A percentile compares a stretch with the other conserved stretches of the same genome.
These are phyloP conservation scores for Penicillium sp. DNA, from an alignment of 2,329 filamentous ascomycete genomes.

Conservation along the genomic window DNA sequence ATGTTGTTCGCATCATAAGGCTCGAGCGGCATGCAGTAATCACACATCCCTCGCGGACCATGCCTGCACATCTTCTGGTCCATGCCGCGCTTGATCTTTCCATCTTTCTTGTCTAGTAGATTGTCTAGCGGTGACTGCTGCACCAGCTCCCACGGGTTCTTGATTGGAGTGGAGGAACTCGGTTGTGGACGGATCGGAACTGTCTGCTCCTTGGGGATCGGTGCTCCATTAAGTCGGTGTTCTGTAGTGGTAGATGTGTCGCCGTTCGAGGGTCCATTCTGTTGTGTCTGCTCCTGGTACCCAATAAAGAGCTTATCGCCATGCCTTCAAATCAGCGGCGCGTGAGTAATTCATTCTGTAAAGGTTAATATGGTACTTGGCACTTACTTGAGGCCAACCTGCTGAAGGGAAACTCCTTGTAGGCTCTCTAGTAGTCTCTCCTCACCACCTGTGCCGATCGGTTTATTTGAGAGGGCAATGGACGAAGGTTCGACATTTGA, in stretches of 20 bases:
- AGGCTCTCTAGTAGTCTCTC: slow-evolving; percentile 52
- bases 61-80: slow-evolving; percentile 91
- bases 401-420: slow-evolving; percentile 53
- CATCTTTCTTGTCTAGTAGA: slow-evolving; percentile 77
- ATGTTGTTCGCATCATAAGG: slow-evolving; percentile 89
- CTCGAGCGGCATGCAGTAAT: slow-evolving; percentile 96
- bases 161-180: slow-evolving; percentile 60
- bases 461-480: slow-evolving; percentile 59
- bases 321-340: slow-evolving; percentile 56
- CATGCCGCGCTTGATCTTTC: slow-evolving; percentile 75
- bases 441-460: slow-evolving; percentile 55
- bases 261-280: slow-evolving; percentile 46
- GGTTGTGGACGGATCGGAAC: slow-evolving; percentile 60
- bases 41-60: slow-evolving; percentile 96
- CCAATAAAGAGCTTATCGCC: slow-evolving; percentile 87
- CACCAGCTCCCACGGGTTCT: slow-evolving; percentile 91
- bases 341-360: slow-evolving; percentile 9
- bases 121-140: slow-evolving; percentile 86
- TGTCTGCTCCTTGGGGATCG: slow-evolving; percentile 51
- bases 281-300: slow-evolving; percentile 61
- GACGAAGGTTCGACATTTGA: slow-evolving; percentile 53
- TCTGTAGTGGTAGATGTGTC: slow-evolving; percentile 20
- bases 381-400: slow-evolving; percentile 56
- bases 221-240: slow-evolving; percentile 38
- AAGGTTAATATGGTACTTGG: neutral